Percentiles rank a stretch among this genome's conserved stretches.
These are phyloP conservation scores for Fusarium sororula DNA, from an alignment of 2,329 filamentous ascomycete genomes.

Conservation along the genomic window DNA sequence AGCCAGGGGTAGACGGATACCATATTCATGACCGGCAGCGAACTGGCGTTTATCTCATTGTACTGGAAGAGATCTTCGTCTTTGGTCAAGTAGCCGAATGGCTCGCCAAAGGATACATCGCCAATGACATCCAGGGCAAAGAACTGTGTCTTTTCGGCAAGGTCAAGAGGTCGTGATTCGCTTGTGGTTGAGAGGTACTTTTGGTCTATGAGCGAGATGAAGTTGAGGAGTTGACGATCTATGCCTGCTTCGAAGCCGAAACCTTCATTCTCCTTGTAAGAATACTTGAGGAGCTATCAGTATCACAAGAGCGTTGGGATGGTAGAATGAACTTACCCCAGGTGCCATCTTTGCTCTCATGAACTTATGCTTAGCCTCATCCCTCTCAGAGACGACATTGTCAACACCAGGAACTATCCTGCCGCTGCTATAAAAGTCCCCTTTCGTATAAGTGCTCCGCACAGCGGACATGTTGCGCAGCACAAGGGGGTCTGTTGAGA, in stretches of 20 bases:
- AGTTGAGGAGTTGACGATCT: conserved; percentile 49
- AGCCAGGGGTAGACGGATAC: conserved; percentile 51
- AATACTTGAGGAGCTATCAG: conserved; percentile 52
- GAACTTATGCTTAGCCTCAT: conserved; percentile 57
- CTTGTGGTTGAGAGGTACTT: conserved; percentile 56
- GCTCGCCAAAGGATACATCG: conserved; percentile 60
- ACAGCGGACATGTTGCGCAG: conserved; percentile 50
- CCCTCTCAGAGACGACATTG: conserved; percentile 61
- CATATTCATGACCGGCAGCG: conserved; percentile 50
- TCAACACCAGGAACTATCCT: conserved; percentile 63
- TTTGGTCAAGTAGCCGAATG: conserved; percentile 60
- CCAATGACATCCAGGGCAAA: conserved; percentile 65
- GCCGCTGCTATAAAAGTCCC: conserved; percentile 58
- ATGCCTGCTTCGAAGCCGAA: conserved; percentile 53
- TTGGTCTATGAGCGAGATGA: conserved; percentile 56
- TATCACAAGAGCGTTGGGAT: neutral
- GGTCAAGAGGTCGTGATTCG: conserved; percentile 53
- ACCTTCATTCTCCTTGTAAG: conserved; percentile 58
- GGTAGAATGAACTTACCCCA: conserved; percentile 46
- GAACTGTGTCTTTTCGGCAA: conserved; percentile 60
- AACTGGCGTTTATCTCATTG: conserved; percentile 55
- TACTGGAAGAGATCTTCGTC: conserved; percentile 60
- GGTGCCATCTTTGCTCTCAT: conserved; percentile 56
- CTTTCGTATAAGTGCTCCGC: conserved; percentile 49
- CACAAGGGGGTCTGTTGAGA: conserved; percentile 52